Conservation (phyloP, 2,329 filamentous ascomycete species). For the Stachybotrys chartarum region DNA sequence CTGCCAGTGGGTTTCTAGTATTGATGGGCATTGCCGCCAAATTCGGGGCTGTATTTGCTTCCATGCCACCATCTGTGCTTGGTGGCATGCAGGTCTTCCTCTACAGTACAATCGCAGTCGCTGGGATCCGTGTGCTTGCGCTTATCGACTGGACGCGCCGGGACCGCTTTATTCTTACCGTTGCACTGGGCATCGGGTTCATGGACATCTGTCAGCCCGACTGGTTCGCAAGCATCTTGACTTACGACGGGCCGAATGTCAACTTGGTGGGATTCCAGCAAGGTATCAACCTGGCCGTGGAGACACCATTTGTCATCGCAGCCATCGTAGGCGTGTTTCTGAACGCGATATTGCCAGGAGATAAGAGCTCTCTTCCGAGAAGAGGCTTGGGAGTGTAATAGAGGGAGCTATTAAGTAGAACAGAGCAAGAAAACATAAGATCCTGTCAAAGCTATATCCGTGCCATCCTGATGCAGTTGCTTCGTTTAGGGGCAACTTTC, state of each 20-base stretch:
- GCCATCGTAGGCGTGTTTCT: slow-evolving; percentile 4
- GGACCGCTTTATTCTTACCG: slow-evolving; percentile 4
- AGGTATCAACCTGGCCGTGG: slow-evolving; percentile 3
- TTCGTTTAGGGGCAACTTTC: too few species aligned
- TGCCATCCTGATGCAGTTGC: too few species aligned
- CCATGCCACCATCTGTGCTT: slow-evolving; percentile 5
- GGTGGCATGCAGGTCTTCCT: slow-evolving; percentile 7
- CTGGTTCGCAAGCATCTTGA: slow-evolving; percentile 4
- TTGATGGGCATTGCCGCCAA: slow-evolving; percentile 6
- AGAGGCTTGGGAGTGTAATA: too few species aligned
- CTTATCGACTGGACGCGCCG: slow-evolving; percentile 3
- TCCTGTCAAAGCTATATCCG: too few species aligned
- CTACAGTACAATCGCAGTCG: slow-evolving; percentile 5
- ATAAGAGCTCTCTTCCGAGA: slow-evolving; percentile 2
- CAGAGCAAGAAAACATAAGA: too few species aligned
- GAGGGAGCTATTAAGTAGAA: too few species aligned
- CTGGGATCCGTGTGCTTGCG: slow-evolving; percentile 4
- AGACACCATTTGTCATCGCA: slow-evolving; percentile 5
- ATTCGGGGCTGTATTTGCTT: slow-evolving; percentile 3
- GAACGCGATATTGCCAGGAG: slow-evolving; percentile 2
- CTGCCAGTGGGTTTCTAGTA: slow-evolving; percentile 2
- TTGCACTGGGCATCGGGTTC: slow-evolving; percentile 5
- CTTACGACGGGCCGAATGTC: slow-evolving; percentile 1
- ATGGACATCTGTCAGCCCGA: slow-evolving; percentile 5
- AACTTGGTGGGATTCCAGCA: slow-evolving; percentile 3